Evolutionary conservation across 202 grass and related monocot genomes (phyloP).

Genomic region (Carex arenaria): DNA sequence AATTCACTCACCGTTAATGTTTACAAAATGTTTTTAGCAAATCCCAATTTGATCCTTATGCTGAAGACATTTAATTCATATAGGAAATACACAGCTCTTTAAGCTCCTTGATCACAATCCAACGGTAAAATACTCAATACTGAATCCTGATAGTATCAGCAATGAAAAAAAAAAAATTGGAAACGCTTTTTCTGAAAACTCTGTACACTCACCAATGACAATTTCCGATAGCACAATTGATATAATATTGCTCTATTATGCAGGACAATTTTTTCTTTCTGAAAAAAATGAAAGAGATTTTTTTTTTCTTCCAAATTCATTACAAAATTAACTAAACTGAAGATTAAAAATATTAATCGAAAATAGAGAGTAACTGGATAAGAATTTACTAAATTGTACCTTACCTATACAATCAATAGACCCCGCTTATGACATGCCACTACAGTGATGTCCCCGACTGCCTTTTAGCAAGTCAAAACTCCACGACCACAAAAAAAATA

Average conservation of each 20-base stretch:
- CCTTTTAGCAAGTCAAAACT: conserved; percentile 16
- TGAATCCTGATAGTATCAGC: background rate
- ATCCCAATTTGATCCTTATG: background rate
- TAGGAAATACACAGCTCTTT: background rate
- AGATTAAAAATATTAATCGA: background rate
- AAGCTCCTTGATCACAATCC: background rate
- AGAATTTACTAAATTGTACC: background rate
- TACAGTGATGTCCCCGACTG: conserved; percentile 2
- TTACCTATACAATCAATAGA: background rate
- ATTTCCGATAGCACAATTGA: background rate
- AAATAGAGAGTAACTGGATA: background rate
- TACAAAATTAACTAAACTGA: background rate
- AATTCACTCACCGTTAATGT: background rate
- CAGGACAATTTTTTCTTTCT: background rate
- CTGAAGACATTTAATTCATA: background rate
- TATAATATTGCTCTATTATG: background rate
- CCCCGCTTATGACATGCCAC: background rate
- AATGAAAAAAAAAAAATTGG: background rate
- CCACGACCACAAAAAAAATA: background rate
- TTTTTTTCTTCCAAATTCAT: background rate
- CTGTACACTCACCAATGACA: background rate
- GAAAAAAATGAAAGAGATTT: background rate
- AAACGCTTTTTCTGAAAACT: background rate
- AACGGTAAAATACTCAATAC: background rate
- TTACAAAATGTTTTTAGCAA: background rate